Conservation (phyloP, 2,329 filamentous ascomycete genomes). For the Pseudocercospora cruenta region DNA sequence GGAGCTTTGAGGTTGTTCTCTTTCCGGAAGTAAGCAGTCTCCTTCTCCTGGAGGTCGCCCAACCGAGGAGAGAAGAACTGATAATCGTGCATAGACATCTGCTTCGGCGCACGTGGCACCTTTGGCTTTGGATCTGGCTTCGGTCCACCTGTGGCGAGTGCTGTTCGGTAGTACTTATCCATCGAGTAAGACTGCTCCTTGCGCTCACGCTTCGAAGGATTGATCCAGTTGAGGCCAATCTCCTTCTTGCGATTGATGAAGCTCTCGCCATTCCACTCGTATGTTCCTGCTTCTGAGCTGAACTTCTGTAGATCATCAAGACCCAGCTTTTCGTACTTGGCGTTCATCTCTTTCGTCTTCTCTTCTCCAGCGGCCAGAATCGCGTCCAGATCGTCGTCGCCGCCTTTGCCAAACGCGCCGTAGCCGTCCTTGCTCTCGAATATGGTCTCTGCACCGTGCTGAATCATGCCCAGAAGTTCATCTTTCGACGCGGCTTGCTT, state of each 20-base stretch:
- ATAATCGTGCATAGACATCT: conserved; percentile 90
- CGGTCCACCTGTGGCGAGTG: conserved; percentile 77
- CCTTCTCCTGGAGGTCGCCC: conserved; percentile 88
- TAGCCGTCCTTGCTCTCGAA: conserved; percentile 75
- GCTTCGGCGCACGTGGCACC: conserved; percentile 92
- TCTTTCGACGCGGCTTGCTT: conserved; percentile 96
- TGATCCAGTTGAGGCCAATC: conserved; percentile 94
- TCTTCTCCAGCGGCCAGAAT: conserved; percentile 86
- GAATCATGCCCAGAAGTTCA: conserved; percentile 95
- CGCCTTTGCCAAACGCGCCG: conserved; percentile 61
- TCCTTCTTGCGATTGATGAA: conserved; percentile 86
- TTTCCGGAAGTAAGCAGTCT: conserved; percentile 94
- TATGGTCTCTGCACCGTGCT: conserved; percentile 94
- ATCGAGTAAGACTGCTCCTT: conserved; percentile 98
- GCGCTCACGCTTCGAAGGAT: conserved; percentile 95
- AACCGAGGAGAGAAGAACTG: conserved; percentile 91
- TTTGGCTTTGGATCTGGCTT: conserved; percentile 88
- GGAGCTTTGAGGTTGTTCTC: conserved; percentile 95
- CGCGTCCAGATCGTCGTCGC: conserved; percentile 87
- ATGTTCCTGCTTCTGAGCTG: conserved; percentile 85
- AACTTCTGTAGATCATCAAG: conserved; percentile 98
- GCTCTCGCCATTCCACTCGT: conserved; percentile 98
- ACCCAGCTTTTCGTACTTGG: conserved; percentile 94
- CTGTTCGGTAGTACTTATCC: conserved; percentile 96
- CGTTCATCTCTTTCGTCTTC: conserved; percentile 85